Conservation (phyloP, 1,139 yeast species). For the Yamadazyma sp. region DNA sequence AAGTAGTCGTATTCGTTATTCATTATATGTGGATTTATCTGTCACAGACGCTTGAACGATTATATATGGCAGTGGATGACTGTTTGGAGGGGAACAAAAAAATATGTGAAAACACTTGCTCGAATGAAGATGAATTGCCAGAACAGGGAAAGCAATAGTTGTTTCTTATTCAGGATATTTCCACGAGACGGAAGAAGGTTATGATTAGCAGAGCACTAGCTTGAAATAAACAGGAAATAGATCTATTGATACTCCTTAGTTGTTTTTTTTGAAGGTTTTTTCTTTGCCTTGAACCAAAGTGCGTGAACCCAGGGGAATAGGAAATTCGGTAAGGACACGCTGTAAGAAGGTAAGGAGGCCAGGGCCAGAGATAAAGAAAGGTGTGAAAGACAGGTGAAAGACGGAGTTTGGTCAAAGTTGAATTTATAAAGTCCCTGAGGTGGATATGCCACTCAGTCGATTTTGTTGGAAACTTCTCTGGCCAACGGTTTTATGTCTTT, state of each 20-base stretch:
- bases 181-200: too few relatives aligned
- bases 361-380: too few relatives aligned
- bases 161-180: too few relatives aligned
- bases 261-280: neutral
- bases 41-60: neutral
- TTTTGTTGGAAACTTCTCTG: slow-evolving; percentile 23
- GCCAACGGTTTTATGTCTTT: slow-evolving; percentile 21
- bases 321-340: neutral
- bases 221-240: neutral
- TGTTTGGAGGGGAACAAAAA: too few relatives aligned
- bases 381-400: too few relatives aligned
- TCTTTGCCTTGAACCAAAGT: slow-evolving; percentile 1
- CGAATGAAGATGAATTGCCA: too few relatives aligned
- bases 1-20: slow-evolving; percentile 94
- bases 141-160: too few relatives aligned
- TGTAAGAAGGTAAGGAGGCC: too few relatives aligned
- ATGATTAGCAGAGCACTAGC: too few relatives aligned
- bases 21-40: slow-evolving; percentile 32
- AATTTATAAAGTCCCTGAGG: too few relatives aligned
- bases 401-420: too few relatives aligned
- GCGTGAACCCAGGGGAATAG: neutral
- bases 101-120: too few relatives aligned
- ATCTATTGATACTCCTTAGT: slow-evolving; percentile 1
- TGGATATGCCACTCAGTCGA: slow-evolving; percentile 15
- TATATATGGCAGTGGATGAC: neutral